A percentile compares a stretch with the other conserved stretches of the same genome.
These are phyloP conservation scores for Mycena floridula DNA, from an alignment of 768 basidiomycete genomes.

Conservation along the genomic window DNA sequence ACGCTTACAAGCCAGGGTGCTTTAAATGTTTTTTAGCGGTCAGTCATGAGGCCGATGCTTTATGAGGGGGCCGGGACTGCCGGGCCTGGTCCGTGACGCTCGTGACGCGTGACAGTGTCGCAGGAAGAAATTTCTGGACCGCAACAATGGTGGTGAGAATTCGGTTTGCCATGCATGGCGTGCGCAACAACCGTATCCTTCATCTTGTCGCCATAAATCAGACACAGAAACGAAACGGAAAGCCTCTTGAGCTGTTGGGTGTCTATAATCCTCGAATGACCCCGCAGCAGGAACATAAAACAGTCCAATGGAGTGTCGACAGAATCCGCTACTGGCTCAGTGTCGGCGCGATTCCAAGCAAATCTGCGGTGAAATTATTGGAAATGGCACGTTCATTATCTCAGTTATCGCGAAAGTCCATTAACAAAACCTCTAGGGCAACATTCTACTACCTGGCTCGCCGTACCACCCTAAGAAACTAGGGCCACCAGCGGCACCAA, in stretches of 20 bases:
- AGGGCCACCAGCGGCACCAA: slow-evolving; percentile 7
- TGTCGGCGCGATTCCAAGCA: slow-evolving; percentile 78
- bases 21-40: too few species aligned
- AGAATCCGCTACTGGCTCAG: slow-evolving; percentile 88
- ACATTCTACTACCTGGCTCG: slow-evolving; percentile 51
- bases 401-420: background rate
- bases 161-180: slow-evolving; percentile 79
- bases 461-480: slow-evolving; percentile 41
- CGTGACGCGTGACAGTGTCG: background rate
- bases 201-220: slow-evolving; percentile 82
- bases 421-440: too few species aligned
- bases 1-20: too few species aligned
- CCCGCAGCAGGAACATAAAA: slow-evolving; percentile 52
- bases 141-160: slow-evolving; percentile 73
- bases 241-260: slow-evolving; percentile 84
- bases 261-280: slow-evolving; percentile 69
- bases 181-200: slow-evolving; percentile 67
- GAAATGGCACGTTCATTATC: slow-evolving; percentile 55
- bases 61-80: too few species aligned
- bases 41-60: too few species aligned
- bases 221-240: slow-evolving; percentile 67
- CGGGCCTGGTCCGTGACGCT: too few species aligned
- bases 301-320: slow-evolving; percentile 84
- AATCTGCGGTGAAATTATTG: slow-evolving; percentile 69
- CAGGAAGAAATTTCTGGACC: background rate